Base-by-base conservation (phyloP, 1,284 basidiomycete genomes). In the Xerocomus minutiporus region DNA sequence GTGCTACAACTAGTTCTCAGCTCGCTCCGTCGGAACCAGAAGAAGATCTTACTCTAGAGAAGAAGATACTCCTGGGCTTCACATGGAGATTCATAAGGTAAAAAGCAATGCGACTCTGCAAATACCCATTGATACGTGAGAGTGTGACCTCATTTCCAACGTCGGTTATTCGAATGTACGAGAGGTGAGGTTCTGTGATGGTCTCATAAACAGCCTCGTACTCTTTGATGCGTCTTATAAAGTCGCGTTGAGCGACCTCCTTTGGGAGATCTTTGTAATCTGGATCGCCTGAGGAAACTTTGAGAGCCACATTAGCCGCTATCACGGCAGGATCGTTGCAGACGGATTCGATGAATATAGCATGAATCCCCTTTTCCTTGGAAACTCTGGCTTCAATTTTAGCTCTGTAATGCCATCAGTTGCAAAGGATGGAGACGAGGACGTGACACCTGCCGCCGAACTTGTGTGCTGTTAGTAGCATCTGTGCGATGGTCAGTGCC, bases 11-110 rank as follows among this genome's bases (percentile, higher is more conserved):
- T 29, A 53, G 20, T 20, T 53, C 49, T 46, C 23, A 51, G 45
- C 28, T 12, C 11, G 13, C 5, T 29, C n/a, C 20, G 3, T 11
- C 13, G 9, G 17, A 12, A 48, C 7, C 51, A 15, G 50, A 60
- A 48, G 17, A 42, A 3, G 11, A 73, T 81, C 64, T 64, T 56
- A 95, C 93, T 62, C 97, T 76, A 8, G 97, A 97, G 60, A 99
- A 85, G 72, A 95, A 99, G 61, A 99, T 98, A 68, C 89, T 93
- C 56, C 97, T 80, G 12, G 97, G 96, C 64, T 97, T 97, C 58
- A 99, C 76, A 69, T 99, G 97, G 61, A 98, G 71, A 72, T 99
- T 99, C 95, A 97, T 98, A 54, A 99, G 78, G 72, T 97, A 99
- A 73, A 97, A 99, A 4, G 93, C 96, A 59, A 99, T 96, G 35